Conservation (phyloP, 177 flowering plant genomes). For the Vitis hybrid region DNA sequence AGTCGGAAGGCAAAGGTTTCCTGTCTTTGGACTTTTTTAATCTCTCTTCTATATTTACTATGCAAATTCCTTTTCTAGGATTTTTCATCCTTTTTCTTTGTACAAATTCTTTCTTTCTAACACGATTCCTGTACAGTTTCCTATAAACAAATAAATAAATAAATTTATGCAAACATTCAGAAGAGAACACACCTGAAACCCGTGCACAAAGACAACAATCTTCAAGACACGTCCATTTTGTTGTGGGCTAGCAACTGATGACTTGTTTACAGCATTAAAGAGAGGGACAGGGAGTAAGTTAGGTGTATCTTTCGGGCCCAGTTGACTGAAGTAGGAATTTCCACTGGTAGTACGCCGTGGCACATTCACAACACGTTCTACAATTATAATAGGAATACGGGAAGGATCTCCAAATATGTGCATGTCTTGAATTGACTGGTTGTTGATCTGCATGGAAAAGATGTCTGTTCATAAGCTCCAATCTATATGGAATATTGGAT, state of each 20-base stretch:
- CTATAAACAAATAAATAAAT: no score
- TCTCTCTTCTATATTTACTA: no score
- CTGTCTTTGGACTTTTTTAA: no score
- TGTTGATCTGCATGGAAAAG: constrained; percentile 69
- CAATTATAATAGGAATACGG: constrained; percentile 70
- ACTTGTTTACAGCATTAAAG: constrained; percentile 29
- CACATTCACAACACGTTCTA: constrained; percentile 80
- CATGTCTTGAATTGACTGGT: constrained; percentile 86
- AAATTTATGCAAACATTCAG: no score
- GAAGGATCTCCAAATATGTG: constrained; percentile 86
- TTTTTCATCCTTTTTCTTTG: no score
- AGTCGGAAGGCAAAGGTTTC: no score
- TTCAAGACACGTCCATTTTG: constrained; percentile 62
- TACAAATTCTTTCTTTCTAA: no score
- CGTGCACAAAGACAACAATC: constrained; percentile 91
- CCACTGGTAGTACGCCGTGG: constrained; percentile 62
- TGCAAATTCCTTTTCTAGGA: no score
- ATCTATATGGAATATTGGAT: not conserved
- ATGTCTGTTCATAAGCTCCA: constrained; percentile 1
- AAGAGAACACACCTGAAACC: constrained; percentile 75
- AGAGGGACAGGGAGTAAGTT: constrained; percentile 26
- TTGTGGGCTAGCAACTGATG: constrained; percentile 26
- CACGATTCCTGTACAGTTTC: no score
- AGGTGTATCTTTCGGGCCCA: constrained; percentile 42
- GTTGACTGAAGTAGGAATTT: constrained; percentile 51